Conservation (phyloP, 2,329 filamentous ascomycete species). For the Pseudopyrenochaeta lycopersici region DNA sequence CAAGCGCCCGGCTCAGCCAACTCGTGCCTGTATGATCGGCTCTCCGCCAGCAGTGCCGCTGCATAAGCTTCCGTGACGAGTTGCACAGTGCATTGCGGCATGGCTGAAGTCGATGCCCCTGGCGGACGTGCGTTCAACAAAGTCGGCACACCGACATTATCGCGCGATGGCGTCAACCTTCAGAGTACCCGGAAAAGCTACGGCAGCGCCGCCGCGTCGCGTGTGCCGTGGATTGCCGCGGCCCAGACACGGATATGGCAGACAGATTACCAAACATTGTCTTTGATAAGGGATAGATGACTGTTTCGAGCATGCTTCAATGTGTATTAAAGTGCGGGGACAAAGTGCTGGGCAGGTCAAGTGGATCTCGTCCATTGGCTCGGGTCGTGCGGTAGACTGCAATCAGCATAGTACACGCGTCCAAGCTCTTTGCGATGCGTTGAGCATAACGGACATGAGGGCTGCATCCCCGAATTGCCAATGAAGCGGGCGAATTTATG, state of each 20-base stretch:
- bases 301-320: slow-evolving; percentile 7
- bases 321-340: slow-evolving; percentile 19
- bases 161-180: background rate
- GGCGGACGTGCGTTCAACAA: slow-evolving; percentile 19
- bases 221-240: background rate
- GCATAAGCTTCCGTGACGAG: slow-evolving; percentile 13
- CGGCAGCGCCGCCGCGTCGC: background rate
- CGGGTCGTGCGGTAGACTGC: slow-evolving; percentile 4
- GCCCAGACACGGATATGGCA: background rate
- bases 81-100: slow-evolving; percentile 11
- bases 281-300: background rate
- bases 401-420: slow-evolving; percentile 3
- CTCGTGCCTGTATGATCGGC: slow-evolving; percentile 26
- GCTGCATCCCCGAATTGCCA: slow-evolving; percentile 19
- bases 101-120: slow-evolving; percentile 13
- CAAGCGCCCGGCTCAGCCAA: background rate
- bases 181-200: background rate
- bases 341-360: slow-evolving; percentile 5
- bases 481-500: slow-evolving; percentile 4
- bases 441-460: slow-evolving; percentile 15
- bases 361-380: slow-evolving; percentile 21
- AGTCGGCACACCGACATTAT: slow-evolving; percentile 30
- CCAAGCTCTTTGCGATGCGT: slow-evolving; percentile 12
- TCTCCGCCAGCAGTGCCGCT: slow-evolving; percentile 19
- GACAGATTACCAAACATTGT: background rate